Conservation (phyloP, 2,329 filamentous ascomycete species). For the Cladosporium austrohemisphaericum region DNA sequence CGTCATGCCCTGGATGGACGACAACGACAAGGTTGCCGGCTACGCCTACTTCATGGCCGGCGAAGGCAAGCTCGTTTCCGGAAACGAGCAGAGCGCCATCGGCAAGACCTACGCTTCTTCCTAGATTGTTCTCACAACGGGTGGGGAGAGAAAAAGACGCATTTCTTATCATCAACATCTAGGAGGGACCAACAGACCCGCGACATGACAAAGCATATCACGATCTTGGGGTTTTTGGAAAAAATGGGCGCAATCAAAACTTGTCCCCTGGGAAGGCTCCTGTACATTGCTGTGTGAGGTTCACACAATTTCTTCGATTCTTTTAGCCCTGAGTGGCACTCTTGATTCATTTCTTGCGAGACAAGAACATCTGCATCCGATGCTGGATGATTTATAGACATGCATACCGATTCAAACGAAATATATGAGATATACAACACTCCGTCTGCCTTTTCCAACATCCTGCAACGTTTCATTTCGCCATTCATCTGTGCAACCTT, state of each 20-base stretch:
- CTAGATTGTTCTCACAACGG: conserved; percentile 1
- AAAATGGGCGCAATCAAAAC: too few species aligned
- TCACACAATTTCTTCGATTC: too few species aligned
- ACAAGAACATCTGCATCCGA: too few species aligned
- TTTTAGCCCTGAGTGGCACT: too few species aligned
- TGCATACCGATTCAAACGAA: conserved; percentile 10
- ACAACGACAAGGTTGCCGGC: conserved; percentile 36
- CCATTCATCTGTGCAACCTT: too few species aligned
- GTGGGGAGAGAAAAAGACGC: background rate
- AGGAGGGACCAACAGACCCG: conserved; percentile 10
- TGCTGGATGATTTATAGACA: conserved; percentile 7
- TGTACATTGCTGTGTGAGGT: too few species aligned
- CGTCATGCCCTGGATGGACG: conserved; percentile 47
- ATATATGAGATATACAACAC: background rate
- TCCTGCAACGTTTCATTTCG: too few species aligned
- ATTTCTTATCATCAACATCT: background rate
- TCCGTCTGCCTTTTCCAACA: background rate
- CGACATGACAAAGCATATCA: background rate
- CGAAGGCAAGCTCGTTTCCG: conserved; percentile 35
- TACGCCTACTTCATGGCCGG: conserved; percentile 39
- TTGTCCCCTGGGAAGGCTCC: too few species aligned
- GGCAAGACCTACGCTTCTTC: conserved; percentile 29
- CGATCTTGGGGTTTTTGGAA: conserved; percentile 3
- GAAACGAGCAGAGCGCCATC: conserved; percentile 28
- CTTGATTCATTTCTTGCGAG: too few species aligned